These are phyloP conservation scores for Epithele typhae DNA, from an alignment of 768 basidiomycete species.

Conservation along the genomic window DNA sequence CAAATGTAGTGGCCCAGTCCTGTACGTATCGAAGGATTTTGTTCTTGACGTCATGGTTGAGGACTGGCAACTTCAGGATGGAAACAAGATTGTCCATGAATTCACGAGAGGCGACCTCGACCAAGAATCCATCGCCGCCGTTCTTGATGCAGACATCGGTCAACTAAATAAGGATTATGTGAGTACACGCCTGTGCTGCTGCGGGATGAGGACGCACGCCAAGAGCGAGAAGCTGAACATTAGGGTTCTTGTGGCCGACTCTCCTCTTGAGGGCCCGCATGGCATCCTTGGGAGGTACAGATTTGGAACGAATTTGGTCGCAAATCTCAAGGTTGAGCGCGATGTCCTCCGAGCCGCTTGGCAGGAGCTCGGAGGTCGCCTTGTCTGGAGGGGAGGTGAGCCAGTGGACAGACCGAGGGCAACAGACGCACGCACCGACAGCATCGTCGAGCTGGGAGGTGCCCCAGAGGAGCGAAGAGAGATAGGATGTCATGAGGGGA, in stretches of 20 bases:
- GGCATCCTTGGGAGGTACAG: conserved; percentile 77
- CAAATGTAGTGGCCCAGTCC: conserved; percentile 90
- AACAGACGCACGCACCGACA: conserved; percentile 50
- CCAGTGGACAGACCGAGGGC: conserved; percentile 7
- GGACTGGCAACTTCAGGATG: conserved; percentile 69
- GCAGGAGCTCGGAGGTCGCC: conserved; percentile 88
- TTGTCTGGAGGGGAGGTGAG: conserved; percentile 54
- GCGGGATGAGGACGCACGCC: conserved; percentile 48
- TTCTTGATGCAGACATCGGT: conserved; percentile 96
- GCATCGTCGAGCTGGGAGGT: conserved; percentile 80
- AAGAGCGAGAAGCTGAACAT: conserved; percentile 87
- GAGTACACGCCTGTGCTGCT: background rate
- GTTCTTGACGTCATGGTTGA: conserved; percentile 81
- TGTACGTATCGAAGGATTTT: conserved; percentile 79
- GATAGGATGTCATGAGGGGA: conserved; percentile 43
- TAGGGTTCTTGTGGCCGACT: conserved; percentile 91
- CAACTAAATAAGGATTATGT: conserved; percentile 44
- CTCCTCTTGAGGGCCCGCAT: conserved; percentile 86
- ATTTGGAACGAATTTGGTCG: conserved; percentile 93
- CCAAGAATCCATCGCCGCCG: conserved; percentile 87
- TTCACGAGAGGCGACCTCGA: conserved; percentile 81
- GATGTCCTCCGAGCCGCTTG: conserved; percentile 83
- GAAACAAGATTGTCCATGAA: conserved; percentile 93
- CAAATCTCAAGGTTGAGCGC: conserved; percentile 93
- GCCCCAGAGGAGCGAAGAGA: conserved; percentile 76